phyloP scores from a whole-genome alignment of 2,329 filamentous ascomycete genomes.

The Fusarium sublunatum region DNA sequence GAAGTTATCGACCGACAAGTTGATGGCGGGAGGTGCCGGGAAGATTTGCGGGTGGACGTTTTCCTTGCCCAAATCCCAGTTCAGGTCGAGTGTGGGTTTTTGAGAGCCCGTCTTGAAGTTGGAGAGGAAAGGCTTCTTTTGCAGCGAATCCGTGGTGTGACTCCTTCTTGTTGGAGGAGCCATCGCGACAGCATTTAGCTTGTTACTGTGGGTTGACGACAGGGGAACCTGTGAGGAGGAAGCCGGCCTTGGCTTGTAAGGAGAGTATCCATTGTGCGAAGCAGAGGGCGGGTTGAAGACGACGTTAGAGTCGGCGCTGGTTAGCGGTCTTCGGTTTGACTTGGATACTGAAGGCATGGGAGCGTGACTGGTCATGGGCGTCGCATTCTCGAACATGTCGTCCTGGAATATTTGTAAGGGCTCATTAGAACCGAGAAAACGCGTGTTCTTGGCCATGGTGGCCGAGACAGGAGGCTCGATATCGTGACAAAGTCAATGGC shows the following conservation, averaged over 20 bases:
- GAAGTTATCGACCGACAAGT: conserved; percentile 63
- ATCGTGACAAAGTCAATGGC: conserved; percentile 27
- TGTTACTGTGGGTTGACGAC: conserved; percentile 64
- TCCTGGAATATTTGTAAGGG: conserved; percentile 66
- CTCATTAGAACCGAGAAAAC: conserved; percentile 59
- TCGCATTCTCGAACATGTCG: conserved; percentile 58
- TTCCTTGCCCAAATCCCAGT: conserved; percentile 63
- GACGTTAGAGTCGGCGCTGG: conserved; percentile 68
- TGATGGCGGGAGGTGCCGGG: conserved; percentile 59
- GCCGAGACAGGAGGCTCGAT: conserved; percentile 48
- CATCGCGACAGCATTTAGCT: conserved; percentile 75
- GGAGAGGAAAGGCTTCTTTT: conserved; percentile 73
- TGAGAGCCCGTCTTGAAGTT: conserved; percentile 68
- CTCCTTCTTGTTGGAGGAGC: conserved; percentile 68
- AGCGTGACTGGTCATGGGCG: conserved; percentile 65
- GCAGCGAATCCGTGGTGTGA: conserved; percentile 73
- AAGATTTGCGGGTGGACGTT: conserved; percentile 65
- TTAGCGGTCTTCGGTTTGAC: conserved; percentile 60
- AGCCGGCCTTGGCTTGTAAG: conserved; percentile 72
- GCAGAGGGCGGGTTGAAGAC: conserved; percentile 72
- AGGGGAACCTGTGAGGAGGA: conserved; percentile 72
- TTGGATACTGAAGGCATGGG: conserved; percentile 65
- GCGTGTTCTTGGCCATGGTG: conserved; percentile 65
- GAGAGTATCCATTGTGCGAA: conserved; percentile 70
- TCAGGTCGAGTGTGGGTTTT: conserved; percentile 61